phyloP scores from a whole-genome alignment of 495 filamentous ascomycete species.

The Penicillium paradoxum region DNA sequence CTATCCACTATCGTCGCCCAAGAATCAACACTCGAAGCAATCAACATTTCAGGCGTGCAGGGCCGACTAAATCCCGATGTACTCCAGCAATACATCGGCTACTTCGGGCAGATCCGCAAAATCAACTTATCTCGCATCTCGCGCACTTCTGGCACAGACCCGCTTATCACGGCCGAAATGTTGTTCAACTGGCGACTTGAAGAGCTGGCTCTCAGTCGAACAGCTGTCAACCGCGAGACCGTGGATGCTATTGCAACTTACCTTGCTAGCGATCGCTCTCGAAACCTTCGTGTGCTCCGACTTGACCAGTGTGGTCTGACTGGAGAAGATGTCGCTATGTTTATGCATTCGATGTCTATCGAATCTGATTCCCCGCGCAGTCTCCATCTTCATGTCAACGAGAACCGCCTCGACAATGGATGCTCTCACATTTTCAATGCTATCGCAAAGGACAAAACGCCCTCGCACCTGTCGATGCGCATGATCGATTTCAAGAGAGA shows the following conservation, averaged over 20 bases:
- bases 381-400: constrained; percentile 72
- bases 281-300: constrained; percentile 59
- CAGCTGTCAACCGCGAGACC: constrained; percentile 54
- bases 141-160: constrained; percentile 55
- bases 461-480: constrained; percentile 69
- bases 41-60: constrained; percentile 73
- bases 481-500: constrained; percentile 85
- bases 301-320: constrained; percentile 79
- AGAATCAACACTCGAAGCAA: constrained; percentile 65
- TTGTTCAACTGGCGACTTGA: constrained; percentile 70
- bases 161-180: constrained; percentile 62
- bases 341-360: constrained; percentile 68
- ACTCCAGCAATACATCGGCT: constrained; percentile 58
- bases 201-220: constrained; percentile 63
- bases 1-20: constrained; percentile 50
- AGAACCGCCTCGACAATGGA: constrained; percentile 72
- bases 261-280: constrained; percentile 57
- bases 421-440: constrained; percentile 65
- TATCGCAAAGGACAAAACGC: constrained; percentile 59
- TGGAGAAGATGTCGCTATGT: constrained; percentile 68
- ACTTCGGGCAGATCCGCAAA: constrained; percentile 65
- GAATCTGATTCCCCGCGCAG: constrained; percentile 51
- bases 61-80: constrained; percentile 62
- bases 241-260: constrained; percentile 59
- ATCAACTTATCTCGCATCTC: constrained; percentile 67